Evolutionary conservation across 352 stramenopile species (phyloP), one percentile per base, ranked within the genome.

Genomic region (Thraustochytrium striatum): DNA sequence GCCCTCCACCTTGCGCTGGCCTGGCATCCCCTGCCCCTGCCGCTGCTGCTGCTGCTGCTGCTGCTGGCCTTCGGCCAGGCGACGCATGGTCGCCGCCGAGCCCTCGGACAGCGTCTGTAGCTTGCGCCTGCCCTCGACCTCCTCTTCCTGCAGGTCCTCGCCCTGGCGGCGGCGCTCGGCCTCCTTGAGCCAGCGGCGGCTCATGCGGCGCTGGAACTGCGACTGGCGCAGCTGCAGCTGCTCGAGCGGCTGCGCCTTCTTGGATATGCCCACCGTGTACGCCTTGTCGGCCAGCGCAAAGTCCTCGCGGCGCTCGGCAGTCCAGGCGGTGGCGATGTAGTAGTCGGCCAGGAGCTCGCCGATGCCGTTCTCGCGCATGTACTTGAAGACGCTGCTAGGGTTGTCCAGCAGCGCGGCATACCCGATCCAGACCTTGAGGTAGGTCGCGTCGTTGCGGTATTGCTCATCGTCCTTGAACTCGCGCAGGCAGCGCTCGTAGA

Each of bases 391-490:
- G 21, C n/a, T 38, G 8, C 32, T 38, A 16, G 65, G 65, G 35
- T 75, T 75, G 3, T 16, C 32, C 32, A 75, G 52, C 43, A 58
- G 13, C 21, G 65, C 65, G 9, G 65, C 65, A 43, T 75, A 75
- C 16, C 65, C 65, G 65, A 75, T 75, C 65, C 65, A 75, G 52
- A 75, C 52, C 39, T 75, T 75, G 44, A 75, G 65, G 50, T 75
- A 75, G 41, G 65, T 75, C 61, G 65, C 65, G 47, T 75, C 25
- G 47, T 75, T 75, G 11, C 36, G 28, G 32, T 75, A 75, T 28
- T 43, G 21, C 41, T 75, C 65, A 32, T 75, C 65, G 47, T 68
- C 65, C 52, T 75, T 75, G 30, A 75, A 75, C 41, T 75, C 65
- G 32, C 65, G 44, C 32, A 43, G 65, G 39, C 65, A 75, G 7